Evolutionary conservation across 2,329 filamentous ascomycete species (phyloP), one percentile per base, ranked within the genome.

Genomic region (Microdochium paspali): DNA sequence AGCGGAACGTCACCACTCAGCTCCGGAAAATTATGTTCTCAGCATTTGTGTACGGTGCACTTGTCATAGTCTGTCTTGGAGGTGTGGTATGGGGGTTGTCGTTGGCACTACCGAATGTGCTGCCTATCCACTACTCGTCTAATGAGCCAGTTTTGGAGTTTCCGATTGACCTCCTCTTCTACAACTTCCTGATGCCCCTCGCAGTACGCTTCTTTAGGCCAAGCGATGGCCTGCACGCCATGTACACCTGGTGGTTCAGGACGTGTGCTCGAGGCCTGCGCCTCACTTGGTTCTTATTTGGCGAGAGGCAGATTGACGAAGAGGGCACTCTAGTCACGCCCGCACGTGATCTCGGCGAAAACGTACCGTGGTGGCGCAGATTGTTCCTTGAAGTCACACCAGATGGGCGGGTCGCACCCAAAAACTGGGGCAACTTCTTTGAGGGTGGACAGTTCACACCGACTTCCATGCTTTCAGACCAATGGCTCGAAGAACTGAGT

Each of bases 201-300:
- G 83, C 90, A 12, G 80, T 97, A 55, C 85, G 80, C 56, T 83
- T 89, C 56, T 84, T 95, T 66, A 87, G 86, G 61, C 90, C 91
- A 2, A 89, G 87, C 46, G 86, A 95, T 59, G 85, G 81, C 1
- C 71, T 98, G 3, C 86, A 95, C 56, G 72, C 77, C 47, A 84
- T 96, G 73, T 98, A 95, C 62, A 84, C 82, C 7, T 97, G 91
- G 91, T 98, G 93, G 89, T 95, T 98, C 69, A 84, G 85, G 55
- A 82, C 79, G 56, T 95, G 90, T 61, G 93, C 90, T 12, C 77
- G 87, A 45, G 70, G 75, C 35, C 71, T 98, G 46, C 80, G 91
- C 21, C 72, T 98, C 30, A 94, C 89, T 1, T 87, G 90, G 69
- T 98, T 98, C 63, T 78, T 98, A 39, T 97, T 98, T 60, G 89